Conservation (phyloP, 148 eudicot species). For the Persicaria tinctoria region DNA sequence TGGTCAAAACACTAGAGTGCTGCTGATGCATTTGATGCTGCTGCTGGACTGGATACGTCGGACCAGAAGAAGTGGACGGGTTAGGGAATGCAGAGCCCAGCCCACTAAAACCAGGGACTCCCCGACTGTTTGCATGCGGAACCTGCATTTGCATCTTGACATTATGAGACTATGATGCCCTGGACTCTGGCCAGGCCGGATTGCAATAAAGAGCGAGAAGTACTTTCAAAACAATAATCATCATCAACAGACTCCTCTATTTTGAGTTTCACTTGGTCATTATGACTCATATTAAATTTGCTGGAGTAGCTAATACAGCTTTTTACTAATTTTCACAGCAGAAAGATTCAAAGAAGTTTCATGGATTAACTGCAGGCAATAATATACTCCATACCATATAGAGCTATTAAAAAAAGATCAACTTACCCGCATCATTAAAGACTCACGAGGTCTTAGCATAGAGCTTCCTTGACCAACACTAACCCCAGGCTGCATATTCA, state of each 20-base stretch:
- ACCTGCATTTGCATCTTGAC: conserved; percentile 49
- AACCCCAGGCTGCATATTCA: conserved; percentile 49
- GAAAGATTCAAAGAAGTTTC: background rate
- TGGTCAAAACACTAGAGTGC: conserved; percentile 45
- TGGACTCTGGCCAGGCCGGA: conserved; percentile 55
- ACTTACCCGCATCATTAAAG: conserved; percentile 63
- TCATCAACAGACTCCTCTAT: background rate
- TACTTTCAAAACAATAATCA: background rate
- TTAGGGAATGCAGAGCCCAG: conserved; percentile 41
- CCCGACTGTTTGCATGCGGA: conserved; percentile 46
- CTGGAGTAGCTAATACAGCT: too few species aligned
- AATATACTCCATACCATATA: conserved; percentile 5
- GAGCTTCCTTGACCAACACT: conserved; percentile 57
- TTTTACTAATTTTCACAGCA: conserved; percentile 58
- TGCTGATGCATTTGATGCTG: conserved; percentile 52
- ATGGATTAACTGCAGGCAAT: conserved; percentile 2
- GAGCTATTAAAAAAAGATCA: background rate
- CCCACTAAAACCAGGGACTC: conserved; percentile 38
- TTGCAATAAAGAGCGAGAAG: conserved; percentile 19
- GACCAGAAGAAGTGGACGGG: conserved; percentile 44
- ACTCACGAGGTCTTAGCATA: conserved; percentile 53
- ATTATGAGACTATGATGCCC: conserved; percentile 64
- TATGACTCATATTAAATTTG: background rate
- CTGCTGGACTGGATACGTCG: conserved; percentile 52
- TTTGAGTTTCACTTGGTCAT: conserved; percentile 24